Evolutionary conservation across 352 stramenopile species (phyloP), one percentile per base, ranked within the genome.

Genomic region (Phytopythium chamaehyphon): DNA sequence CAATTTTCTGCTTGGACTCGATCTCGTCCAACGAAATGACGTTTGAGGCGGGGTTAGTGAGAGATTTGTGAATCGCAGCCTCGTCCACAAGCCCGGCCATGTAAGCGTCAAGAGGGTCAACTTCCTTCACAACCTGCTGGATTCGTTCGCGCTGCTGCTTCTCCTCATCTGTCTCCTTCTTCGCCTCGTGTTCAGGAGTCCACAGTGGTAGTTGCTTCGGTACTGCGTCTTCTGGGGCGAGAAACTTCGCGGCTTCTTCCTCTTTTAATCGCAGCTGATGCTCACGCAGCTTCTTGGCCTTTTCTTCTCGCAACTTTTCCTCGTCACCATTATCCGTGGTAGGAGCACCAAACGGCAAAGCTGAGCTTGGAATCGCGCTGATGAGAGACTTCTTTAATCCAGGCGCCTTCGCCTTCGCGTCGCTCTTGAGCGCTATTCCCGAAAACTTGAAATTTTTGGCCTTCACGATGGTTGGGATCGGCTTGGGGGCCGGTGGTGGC

Each of bases 11-110:
- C 37, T 76, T 76, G 11, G 73, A 68, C 59, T 90, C 76, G 45
- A 95, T 90, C 50, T 95, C 82, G 18, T 88, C 80, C 42, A 90
- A 61, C 8, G 84, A 95, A 31, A 95, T 95, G 28, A 95, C 82
- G 26, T 93, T 93, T 0, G 82, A 66, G 6, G 79, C 71, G 11
- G 82, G 76, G 26, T 90, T 81, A 15, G 61, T 66, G 16, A 86
- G 74, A 35, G 73, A 86, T 48, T 87, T 72, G 56, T 93, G 76
- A 28, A 90, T 88, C 16, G 78, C 76, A 9, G 78, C 74, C 57
- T 90, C 73, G 44, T 93, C 83, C 5, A 87, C 76, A 3, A 95
- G 64, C 12, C 83, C 84, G 37, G 84, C 84, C 84, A 95, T 95
- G 57, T 92, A 95, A 5, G 82, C 84, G 55, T 95, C 84, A 26